Conservation (phyloP, 768 basidiomycete species). For the Neoboletus brunneissimus region DNA sequence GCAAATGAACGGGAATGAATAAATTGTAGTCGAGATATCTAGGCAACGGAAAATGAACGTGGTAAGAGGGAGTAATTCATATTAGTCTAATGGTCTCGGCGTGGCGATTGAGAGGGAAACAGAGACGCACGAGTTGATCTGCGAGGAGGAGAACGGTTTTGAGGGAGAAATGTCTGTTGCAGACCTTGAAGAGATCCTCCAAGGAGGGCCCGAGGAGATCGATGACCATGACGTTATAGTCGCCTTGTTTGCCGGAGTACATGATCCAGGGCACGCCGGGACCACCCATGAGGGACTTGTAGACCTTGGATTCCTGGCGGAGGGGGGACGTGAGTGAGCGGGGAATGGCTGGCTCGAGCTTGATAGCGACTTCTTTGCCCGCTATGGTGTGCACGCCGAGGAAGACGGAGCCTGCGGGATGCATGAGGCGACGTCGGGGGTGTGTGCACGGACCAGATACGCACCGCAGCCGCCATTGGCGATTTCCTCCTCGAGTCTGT, state of each 20-base stretch:
- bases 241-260: constrained; percentile 87
- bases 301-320: constrained; percentile 87
- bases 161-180: constrained; percentile 88
- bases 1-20: constrained; percentile 94
- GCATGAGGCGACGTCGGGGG: constrained; percentile 9
- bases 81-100: neutral
- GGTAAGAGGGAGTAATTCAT: constrained; percentile 13
- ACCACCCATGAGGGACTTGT: constrained; percentile 87
- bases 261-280: constrained; percentile 89
- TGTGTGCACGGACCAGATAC: constrained; percentile 46
- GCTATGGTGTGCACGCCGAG: constrained; percentile 77
- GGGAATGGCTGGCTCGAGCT: constrained; percentile 65
- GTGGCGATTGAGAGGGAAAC: neutral
- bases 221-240: constrained; percentile 98
- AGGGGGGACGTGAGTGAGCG: constrained; percentile 55
- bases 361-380: constrained; percentile 83
- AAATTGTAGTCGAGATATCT: constrained; percentile 96
- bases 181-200: constrained; percentile 84
- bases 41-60: constrained; percentile 20
- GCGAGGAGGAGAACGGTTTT: constrained; percentile 93
- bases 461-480: constrained; percentile 77
- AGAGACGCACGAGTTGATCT: constrained; percentile 80
- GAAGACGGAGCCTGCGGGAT: constrained; percentile 62
- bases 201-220: constrained; percentile 91
- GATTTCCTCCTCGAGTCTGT: constrained; percentile 75